These are phyloP conservation scores for Pezicula carpinea DNA, from an alignment of 2,329 filamentous ascomycete species.

Conservation along the genomic window DNA sequence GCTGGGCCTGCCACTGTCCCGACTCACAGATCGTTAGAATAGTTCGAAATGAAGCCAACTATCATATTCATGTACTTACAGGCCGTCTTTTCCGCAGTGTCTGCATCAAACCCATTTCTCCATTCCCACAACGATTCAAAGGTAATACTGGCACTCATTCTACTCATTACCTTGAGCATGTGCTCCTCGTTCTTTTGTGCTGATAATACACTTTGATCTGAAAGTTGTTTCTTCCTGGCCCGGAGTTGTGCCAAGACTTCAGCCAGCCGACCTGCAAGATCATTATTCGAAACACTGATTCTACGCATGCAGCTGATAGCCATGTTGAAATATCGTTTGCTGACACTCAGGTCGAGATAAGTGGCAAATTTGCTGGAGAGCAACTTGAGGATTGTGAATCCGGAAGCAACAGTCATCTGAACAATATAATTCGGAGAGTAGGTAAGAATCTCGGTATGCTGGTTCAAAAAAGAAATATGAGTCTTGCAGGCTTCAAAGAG, in stretches of 20 bases:
- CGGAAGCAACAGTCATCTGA: slow-evolving; percentile 73
- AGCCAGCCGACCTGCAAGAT: slow-evolving; percentile 6
- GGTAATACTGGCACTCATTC: slow-evolving; percentile 8
- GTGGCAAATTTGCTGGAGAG: slow-evolving; percentile 69
- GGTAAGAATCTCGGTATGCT: slow-evolving; percentile 40
- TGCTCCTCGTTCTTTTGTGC: background rate
- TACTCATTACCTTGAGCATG: slow-evolving; percentile 1
- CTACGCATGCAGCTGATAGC: slow-evolving; percentile 1
- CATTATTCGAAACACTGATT: slow-evolving; percentile 7
- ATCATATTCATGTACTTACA: background rate
- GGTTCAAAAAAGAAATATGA: background rate
- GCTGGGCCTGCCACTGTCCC: too few relatives aligned
- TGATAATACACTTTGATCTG: too few relatives aligned
- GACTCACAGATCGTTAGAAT: too few relatives aligned
- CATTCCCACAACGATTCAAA: slow-evolving; percentile 8
- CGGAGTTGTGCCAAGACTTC: slow-evolving; percentile 6
- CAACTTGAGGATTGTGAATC: slow-evolving; percentile 69
- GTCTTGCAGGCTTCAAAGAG: slow-evolving; percentile 1
- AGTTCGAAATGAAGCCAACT: too few relatives aligned
- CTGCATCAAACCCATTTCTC: slow-evolving; percentile 6
- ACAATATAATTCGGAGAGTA: slow-evolving; percentile 71
- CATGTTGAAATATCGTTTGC: slow-evolving; percentile 2
- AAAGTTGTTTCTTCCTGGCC: background rate
- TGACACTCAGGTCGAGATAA: slow-evolving; percentile 38
- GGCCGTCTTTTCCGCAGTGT: background rate